Percentiles rank a stretch among this genome's conserved stretches.
phyloP scores from a whole-genome alignment of 1,284 basidiomycete genomes.

The Naganishia albida region DNA sequence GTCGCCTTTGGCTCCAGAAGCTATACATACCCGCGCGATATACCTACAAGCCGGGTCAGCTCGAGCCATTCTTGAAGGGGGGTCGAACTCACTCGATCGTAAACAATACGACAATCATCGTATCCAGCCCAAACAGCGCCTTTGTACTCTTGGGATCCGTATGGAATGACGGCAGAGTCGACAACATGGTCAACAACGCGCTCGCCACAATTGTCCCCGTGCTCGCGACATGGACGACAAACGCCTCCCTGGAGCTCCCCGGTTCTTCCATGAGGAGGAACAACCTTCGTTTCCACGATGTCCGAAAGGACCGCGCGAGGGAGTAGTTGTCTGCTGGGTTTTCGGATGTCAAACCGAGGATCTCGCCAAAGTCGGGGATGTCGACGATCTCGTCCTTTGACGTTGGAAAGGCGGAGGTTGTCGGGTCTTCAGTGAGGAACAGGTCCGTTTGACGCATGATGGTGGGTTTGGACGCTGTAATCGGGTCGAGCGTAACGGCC shows the following conservation, averaged over 20 bases:
- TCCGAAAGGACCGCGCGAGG: slow-evolving; percentile 47
- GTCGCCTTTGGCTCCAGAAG: not conserved
- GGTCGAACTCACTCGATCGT: slow-evolving; percentile 63
- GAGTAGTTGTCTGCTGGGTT: slow-evolving; percentile 51
- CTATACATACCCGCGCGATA: slow-evolving; percentile 25
- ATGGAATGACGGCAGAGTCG: slow-evolving; percentile 80
- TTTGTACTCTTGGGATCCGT: slow-evolving; percentile 62
- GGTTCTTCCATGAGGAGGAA: slow-evolving; percentile 55
- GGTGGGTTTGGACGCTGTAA: slow-evolving; percentile 12
- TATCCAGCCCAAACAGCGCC: slow-evolving; percentile 73
- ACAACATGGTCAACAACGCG: slow-evolving; percentile 76
- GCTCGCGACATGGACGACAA: slow-evolving; percentile 50
- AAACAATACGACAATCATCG: slow-evolving; percentile 77
- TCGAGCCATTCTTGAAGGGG: not conserved
- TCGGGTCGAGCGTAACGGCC: slow-evolving; percentile 4
- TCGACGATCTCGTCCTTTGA: slow-evolving; percentile 44
- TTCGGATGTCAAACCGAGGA: slow-evolving; percentile 48
- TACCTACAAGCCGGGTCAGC: slow-evolving; percentile 20
- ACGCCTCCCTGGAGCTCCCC: slow-evolving; percentile 49
- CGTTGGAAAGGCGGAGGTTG: not conserved
- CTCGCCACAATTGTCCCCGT: slow-evolving; percentile 56
- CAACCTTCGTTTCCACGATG: slow-evolving; percentile 50
- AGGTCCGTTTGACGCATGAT: slow-evolving; percentile 27
- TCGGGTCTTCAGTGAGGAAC: slow-evolving; percentile 28
- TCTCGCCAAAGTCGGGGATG: slow-evolving; percentile 51